A percentile compares a stretch with the other conserved stretches of the same genome.
These are phyloP conservation scores for Entomortierella lignicola DNA, from an alignment of 192 early-diverging fungal species.

Conservation along the genomic window DNA sequence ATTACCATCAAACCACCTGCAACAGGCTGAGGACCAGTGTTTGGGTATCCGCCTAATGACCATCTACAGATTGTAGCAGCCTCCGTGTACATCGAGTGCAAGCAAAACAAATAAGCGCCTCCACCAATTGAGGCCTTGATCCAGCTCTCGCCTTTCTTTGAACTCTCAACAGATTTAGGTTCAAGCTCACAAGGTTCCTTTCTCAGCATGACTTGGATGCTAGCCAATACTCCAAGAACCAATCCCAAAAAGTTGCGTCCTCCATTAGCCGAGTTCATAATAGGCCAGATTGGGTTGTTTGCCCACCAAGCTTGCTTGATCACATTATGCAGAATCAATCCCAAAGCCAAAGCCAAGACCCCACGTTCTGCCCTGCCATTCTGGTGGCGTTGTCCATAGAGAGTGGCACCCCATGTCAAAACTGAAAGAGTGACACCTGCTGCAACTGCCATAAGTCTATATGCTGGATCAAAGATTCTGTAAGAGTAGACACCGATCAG, in stretches of 20 bases:
- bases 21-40: conserved; percentile 78
- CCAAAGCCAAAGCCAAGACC: conserved; percentile 73
- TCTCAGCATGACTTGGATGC: conserved; percentile 66
- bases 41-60: conserved; percentile 79
- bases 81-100: conserved; percentile 84
- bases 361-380: conserved; percentile 71
- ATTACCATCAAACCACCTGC: conserved; percentile 77
- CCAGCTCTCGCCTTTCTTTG: conserved; percentile 55
- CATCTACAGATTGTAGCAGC: conserved; percentile 80
- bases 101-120: conserved; percentile 73
- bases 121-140: conserved; percentile 67
- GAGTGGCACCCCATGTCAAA: conserved; percentile 67
- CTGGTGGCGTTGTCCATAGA: conserved; percentile 64
- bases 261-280: conserved; percentile 79
- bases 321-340: conserved; percentile 73
- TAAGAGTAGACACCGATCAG: conserved; percentile 75
- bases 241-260: conserved; percentile 77
- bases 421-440: conserved; percentile 68
- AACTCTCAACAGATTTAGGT: conserved; percentile 10
- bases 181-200: conserved; percentile 38
- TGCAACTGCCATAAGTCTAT: conserved; percentile 69
- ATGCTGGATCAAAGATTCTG: conserved; percentile 63
- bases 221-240: conserved; percentile 69
- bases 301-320: conserved; percentile 82
- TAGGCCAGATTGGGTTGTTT: conserved; percentile 87